Base-by-base conservation (phyloP, 1,284 basidiomycete species). In the Apiotrichum laibachii region DNA sequence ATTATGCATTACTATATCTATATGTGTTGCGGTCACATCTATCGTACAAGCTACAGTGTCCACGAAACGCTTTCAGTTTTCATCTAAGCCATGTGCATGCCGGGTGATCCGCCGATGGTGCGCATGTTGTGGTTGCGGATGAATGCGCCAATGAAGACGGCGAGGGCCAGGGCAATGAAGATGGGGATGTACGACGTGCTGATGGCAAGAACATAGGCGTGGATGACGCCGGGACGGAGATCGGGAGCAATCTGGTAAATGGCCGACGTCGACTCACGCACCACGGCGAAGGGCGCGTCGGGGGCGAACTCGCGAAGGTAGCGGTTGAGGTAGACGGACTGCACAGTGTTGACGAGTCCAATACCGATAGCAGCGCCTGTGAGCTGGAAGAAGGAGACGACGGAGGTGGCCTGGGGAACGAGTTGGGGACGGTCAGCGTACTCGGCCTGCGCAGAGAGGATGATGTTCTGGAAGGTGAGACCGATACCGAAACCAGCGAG, bases 371-470 rank as follows among this genome's bases (percentile, higher is more conserved):
- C 78, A 12, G 76, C 79, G 21, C 80, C 79, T 12, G 77, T 73
- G 16, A 80, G 69, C 66, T 80, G 79, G 63, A 76, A 72, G 65
- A 77, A 79, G 9, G 73, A 76, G n/a, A 75, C 69, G 18, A 77
- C 65, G 44, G 73, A 73, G 11, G 77, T 77, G 1, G 76, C 75
- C 59, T 73, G 71, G 11, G 72, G 72, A 21, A 73, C 54, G n/a
- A 69, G 65, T 19, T 63, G 58, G 10, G 67, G 61, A 18, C 62
- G 56, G 54, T 76, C 64, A 5, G 72, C 67, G 56, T 77, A 80
- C 56, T 81, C 80, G 3, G 79, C 80, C 62, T 81, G 80, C 5
- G 80, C 74, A 15, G 80, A 74, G 22, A 81, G 72, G 45, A 81
- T 65, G 6, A 73, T 67, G 60, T 79, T 78, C 52, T 57, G 63